These are phyloP conservation scores for Aspergillus pseudoglaucus DNA, from an alignment of 2,329 filamentous ascomycete genomes.

Conservation along the genomic window DNA sequence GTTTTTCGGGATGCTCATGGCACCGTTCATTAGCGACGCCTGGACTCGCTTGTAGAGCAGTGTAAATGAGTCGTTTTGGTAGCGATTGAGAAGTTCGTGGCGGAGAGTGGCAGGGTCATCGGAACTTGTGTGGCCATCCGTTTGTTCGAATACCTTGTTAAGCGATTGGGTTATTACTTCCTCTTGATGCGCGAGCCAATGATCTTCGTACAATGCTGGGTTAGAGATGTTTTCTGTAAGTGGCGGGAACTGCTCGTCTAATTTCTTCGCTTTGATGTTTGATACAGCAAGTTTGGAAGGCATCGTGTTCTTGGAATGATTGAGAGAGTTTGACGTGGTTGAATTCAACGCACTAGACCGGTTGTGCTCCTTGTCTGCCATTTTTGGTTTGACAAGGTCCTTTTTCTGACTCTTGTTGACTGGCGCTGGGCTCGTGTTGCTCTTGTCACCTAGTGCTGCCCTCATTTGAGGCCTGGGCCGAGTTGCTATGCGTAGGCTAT, in stretches of 20 bases:
- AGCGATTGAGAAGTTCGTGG: constrained; percentile 46
- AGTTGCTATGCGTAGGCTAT: constrained; percentile 5
- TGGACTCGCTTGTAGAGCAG: constrained; percentile 52
- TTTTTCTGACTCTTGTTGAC: constrained; percentile 6
- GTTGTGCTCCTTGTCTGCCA: not conserved
- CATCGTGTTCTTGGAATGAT: constrained; percentile 15
- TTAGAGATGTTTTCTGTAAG: constrained; percentile 49
- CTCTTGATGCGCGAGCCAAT: constrained; percentile 58
- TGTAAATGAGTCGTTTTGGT: constrained; percentile 47
- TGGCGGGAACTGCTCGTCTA: constrained; percentile 43
- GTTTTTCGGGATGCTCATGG: constrained; percentile 51
- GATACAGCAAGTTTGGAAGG: constrained; percentile 26
- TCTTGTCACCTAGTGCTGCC: not conserved
- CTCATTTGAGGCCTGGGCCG: not conserved
- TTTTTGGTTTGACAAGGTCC: not conserved
- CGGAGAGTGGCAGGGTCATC: constrained; percentile 33
- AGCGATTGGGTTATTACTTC: constrained; percentile 54
- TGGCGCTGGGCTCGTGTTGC: constrained; percentile 4
- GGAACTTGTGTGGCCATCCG: constrained; percentile 8
- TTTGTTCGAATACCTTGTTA: constrained; percentile 49
- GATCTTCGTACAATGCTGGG: constrained; percentile 56
- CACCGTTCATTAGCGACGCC: constrained; percentile 53
- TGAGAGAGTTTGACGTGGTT: constrained; percentile 9
- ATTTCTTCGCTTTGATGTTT: constrained; percentile 17
- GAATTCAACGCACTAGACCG: constrained; percentile 7